Evolutionary conservation across 257 asterid genomes (phyloP), one percentile per base, ranked within the genome.

Genomic region (Cordia subcordata): DNA sequence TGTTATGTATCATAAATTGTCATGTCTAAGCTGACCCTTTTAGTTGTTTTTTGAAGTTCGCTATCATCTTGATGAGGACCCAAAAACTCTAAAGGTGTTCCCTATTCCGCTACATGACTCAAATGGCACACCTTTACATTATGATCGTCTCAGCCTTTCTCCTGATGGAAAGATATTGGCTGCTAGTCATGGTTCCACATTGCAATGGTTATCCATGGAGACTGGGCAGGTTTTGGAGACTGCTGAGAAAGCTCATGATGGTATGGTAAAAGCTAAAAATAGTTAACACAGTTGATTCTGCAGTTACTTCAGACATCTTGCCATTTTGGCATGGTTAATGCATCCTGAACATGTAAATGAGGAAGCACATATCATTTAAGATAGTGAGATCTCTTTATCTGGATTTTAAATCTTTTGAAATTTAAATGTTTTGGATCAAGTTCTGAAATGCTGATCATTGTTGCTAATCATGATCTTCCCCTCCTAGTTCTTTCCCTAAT

Each of bases 201-300:
- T 93, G 77, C 99, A 92, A 77, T 92, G 99, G 99, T 74, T 92
- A 62, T 81, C 83, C 62, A 62, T 82, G 11, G 99, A 83, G 75
- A 86, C 90, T 10, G 99, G 97, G 61, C 72, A 79, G 81, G 85
- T 93, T 79, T 72, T 93, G 86, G 99, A 89, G 73, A 83, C 82
- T 22, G 95, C 96, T 77, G 97, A 89, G 71, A 89, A 75, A 65
- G 90, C 99, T 70, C 99, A 93, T 63, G 97, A 89, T 67, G 97
- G 99, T 93, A 85, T 71, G 56, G 56, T 53, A 53, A 57, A 44
- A 11, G 15, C 13, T 46, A 18, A 2, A 49, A 27, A 27, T 27
- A 27, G 35, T 27, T 55, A n/a, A 35, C 10, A 15, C 18, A n/a
- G 20, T 55, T 13, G 6, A 27, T 6, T 27, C 35, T 27, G 4